Base-by-base conservation (phyloP, 2,329 filamentous ascomycete species). In the Aspergillus felis region DNA sequence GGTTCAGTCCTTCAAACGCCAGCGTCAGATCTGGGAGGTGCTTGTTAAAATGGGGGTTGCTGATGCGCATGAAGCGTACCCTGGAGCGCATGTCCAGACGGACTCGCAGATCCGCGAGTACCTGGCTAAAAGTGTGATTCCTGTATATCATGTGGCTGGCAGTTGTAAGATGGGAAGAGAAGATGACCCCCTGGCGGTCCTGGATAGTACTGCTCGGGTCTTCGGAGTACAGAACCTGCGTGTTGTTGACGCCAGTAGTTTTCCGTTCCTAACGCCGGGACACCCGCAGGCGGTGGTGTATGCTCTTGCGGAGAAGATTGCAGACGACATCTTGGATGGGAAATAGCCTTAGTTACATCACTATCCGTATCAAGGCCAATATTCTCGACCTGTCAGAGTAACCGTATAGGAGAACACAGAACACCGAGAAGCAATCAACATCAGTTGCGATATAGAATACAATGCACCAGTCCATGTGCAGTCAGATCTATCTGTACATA, bases 91-190 rank as follows among this genome's bases (percentile, higher is more conserved):
- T 27, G 63, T 78, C 29, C 60, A 70, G 25, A 75, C 74, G 0
- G 78, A 82, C 56, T 71, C 65, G 41, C 64, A 80, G 57, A 76
- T 82, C 9, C 61, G 74, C 6, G 61, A 66, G 1, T 64, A 62
- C 12, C 66, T 76, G 32, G 50, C 62, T 22, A 44, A 62, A 5
- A 68, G 54, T 46, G 58, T 70, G 41, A 62, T 54, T 4, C 69
- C 71, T 3, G 59, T 75, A 7, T 74, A 64, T 41, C 74, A 78
- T 60, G 70, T 69, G 1, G 57, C 65, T 5, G 65, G 67, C 1
- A 75, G 74, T 0, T 76, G 73, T 55, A 72, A 68, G 28, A 79
- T 78, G 74, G 76, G 75, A 2, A 64, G 56, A 22, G 20, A 52
- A 12, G 54, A 59, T 6, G 68, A 76, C 52, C 41, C 57, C 2